Base-by-base conservation (phyloP, 2,329 filamentous ascomycete genomes). In the Thelonectria rubi region DNA sequence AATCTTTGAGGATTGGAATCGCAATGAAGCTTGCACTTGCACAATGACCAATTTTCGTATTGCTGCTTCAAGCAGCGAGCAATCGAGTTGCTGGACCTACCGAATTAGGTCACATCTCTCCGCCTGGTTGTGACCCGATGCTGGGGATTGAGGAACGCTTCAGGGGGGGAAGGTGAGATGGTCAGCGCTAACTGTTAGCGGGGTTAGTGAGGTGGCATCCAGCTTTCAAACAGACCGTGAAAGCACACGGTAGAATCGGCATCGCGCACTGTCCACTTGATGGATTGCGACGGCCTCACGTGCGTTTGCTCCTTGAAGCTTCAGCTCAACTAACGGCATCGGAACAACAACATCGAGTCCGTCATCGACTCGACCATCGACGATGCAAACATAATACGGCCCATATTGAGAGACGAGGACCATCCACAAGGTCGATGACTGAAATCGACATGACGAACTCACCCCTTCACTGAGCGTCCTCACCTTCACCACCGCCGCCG, bases 371-470 rank as follows among this genome's bases (percentile, higher is more conserved):
- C 14, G n/a, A 6, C 39, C 5, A 17, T 15, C 20, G 12, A 48
- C 2, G 2, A 17, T 5, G 15, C 34, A 26, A 20, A 18, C 9
- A 12, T 21, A 14, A 37, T 17, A 34, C 17, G 8, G 15, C 15
- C n/a, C 12, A 48, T 9, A 40, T 18, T 11, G 34, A 5, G 32
- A 49, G n/a, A 32, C 43, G n/a, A 30, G 20, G 32, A 21, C 8
- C 17, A 15, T 26, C 21, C 37, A 15, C 9, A 8, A 46, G 45
- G 24, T 42, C 14, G 5, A 48, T 37, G 21, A 45, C 26, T 39
- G 47, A 54, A 30, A 39, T 15, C 48, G 55, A 18, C 20, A 65
- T 71, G 62, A 66, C 24, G 50, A 56, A 56, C 57, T 53, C 18
- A 32, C 30, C 46, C 17, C 51, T 10, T 42, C 30, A 60, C n/a